Evolutionary conservation across 345 rosid species (phyloP).

Genomic region (Gossypium stocksii): DNA sequence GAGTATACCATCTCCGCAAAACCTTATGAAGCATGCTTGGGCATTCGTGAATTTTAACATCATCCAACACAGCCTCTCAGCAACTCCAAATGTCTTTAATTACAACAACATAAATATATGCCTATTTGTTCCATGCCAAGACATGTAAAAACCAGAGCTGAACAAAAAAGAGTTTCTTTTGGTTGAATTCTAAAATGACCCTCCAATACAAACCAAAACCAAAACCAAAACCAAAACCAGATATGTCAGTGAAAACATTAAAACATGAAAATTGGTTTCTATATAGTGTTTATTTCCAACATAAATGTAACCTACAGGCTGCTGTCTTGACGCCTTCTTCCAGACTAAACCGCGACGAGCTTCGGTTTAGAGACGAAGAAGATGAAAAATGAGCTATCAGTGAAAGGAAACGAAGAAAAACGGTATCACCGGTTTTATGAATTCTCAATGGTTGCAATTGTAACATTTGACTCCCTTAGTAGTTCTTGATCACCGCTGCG

Average conservation of each 20-base stretch:
- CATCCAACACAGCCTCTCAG: too few species aligned
- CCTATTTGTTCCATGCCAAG: too few species aligned
- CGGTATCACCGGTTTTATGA: slow-evolving; percentile 19
- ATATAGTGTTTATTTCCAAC: slow-evolving; percentile 15
- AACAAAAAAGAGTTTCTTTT: background rate
- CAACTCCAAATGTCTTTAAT: too few species aligned
- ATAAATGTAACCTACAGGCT: slow-evolving; percentile 8
- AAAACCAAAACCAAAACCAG: background rate
- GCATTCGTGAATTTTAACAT: too few species aligned
- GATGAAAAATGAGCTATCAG: slow-evolving; percentile 14
- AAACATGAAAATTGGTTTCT: slow-evolving; percentile 12
- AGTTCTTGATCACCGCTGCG: slow-evolving; percentile 59
- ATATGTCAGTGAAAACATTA: background rate
- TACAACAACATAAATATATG: too few species aligned
- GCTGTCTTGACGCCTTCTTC: slow-evolving; percentile 30
- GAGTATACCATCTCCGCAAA: too few species aligned
- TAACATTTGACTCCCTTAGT: slow-evolving; percentile 47
- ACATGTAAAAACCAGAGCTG: background rate
- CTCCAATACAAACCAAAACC: background rate
- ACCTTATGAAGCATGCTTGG: too few species aligned
- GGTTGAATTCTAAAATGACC: background rate
- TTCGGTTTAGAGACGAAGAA: slow-evolving; percentile 38
- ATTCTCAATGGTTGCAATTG: slow-evolving; percentile 45
- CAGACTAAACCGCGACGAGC: slow-evolving; percentile 30
- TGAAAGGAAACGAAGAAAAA: slow-evolving; percentile 3